Conservation (phyloP, 257 asterid genomes). For the Jacaranda mimosifolia region DNA sequence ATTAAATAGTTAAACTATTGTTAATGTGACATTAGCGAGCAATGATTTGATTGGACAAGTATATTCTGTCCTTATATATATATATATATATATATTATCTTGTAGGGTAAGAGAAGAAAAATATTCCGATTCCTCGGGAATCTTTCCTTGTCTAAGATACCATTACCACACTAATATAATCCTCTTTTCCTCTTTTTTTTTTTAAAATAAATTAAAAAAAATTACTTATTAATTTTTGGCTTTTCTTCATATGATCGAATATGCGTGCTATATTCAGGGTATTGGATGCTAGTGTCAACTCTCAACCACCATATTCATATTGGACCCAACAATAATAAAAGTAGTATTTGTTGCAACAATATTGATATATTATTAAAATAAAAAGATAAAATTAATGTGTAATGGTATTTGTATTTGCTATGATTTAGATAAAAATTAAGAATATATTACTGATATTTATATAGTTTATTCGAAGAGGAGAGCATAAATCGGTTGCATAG, state of each 20-base stretch:
- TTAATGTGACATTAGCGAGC: conserved; percentile 33
- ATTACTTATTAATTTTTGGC: too few relatives aligned
- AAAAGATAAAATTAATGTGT: too few relatives aligned
- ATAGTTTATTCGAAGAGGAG: too few relatives aligned
- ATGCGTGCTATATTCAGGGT: background rate
- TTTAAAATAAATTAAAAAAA: too few relatives aligned
- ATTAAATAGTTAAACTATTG: conserved; percentile 23
- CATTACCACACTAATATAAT: background rate
- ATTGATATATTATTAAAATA: too few relatives aligned
- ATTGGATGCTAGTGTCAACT: conserved; percentile 15
- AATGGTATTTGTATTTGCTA: background rate
- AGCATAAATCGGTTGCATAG: too few relatives aligned
- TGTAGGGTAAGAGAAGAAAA: conserved; percentile 34
- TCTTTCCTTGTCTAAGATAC: conserved; percentile 52
- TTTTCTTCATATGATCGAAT: too few relatives aligned
- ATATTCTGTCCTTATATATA: conserved; percentile 35
- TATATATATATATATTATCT: conserved; percentile 39
- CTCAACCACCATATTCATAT: conserved; percentile 17
- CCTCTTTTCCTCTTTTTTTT: conserved; percentile 4
- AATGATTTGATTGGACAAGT: conserved; percentile 46
- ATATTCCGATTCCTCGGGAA: conserved; percentile 55
- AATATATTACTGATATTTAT: too few relatives aligned
- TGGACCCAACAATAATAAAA: background rate
- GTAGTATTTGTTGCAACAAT: too few relatives aligned
- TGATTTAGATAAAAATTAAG: too few relatives aligned